Evolutionary conservation across 2,329 filamentous ascomycete genomes (phyloP), one percentile per base, ranked within the genome.

Genomic region (Hymenotorrendiella dingleyae): DNA sequence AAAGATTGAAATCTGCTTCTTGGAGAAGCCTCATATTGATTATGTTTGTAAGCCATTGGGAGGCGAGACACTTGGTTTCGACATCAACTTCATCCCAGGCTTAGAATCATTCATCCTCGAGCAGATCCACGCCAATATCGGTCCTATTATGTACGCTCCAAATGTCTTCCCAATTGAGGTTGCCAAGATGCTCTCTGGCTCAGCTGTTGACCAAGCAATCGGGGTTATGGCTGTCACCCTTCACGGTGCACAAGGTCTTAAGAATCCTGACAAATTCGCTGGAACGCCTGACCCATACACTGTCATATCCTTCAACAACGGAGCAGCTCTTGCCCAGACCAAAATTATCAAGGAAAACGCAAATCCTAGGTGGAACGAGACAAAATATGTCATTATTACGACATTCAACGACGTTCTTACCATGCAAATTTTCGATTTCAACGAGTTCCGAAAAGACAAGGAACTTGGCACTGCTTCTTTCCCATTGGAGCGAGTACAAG

Each of bases 81-180:
- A 98, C 60, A 97, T 98, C 73, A 97, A 96, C 69, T 96, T 98
- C 66, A 94, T 98, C 54, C 93, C 93, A 14, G 91, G 91, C 54
- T 75, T 98, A 19, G 90, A 97, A 64, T 77, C 65, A 43, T 98
- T 98, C 66, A 98, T 98, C 57, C 81, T 86, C 62, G 93, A 98
- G 56, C 88, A 94, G 68, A 94, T 98, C 40, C 94, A 98, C 64
- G 86, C 84, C 50, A 96, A 91, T 59, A 69, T 98, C 37, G 84
- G 80, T 2, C 94, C 93, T 0, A 97, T 98, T 84, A 95, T 98
- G 88, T 98, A 98, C 62, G 83, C 81, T 27, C 93, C 93, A 7
- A 95, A 98, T 56, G 89, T 97, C 37, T 98, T 98, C 72, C 93
- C 93, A 12, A 93, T 98, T 53, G 93, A 98, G 61, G 88, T 98